phyloP scores from a whole-genome alignment of 345 rosid species.

The Syzygium grande region DNA sequence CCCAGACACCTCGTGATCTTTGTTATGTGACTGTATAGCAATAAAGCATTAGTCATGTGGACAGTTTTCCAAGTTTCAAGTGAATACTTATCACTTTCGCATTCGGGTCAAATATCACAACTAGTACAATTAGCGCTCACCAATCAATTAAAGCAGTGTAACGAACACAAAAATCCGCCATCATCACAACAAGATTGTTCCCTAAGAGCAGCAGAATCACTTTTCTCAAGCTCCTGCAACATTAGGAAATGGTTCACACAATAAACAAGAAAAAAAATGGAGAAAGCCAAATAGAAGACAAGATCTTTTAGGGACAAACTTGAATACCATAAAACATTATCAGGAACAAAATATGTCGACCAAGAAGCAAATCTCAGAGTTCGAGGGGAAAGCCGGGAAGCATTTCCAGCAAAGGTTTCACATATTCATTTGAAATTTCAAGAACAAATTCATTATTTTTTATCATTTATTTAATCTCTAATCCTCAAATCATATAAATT shows the following conservation, averaged over 20 bases:
- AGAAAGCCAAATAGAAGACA: neutral
- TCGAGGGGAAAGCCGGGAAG: neutral
- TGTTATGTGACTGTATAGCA: slow-evolving; percentile 44
- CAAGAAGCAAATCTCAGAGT: neutral
- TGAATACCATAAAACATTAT: neutral
- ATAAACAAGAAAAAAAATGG: neutral
- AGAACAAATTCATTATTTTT: neutral
- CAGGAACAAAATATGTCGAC: neutral
- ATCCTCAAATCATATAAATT: neutral
- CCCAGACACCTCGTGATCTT: slow-evolving; percentile 82
- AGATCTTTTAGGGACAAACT: neutral
- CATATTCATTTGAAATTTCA: neutral
- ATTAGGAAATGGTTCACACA: neutral
- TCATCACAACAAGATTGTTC: slow-evolving; percentile 82
- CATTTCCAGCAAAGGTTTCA: neutral
- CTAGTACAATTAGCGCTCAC: slow-evolving; percentile 34
- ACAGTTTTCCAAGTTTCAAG: neutral
- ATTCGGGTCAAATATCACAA: neutral
- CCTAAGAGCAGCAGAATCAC: slow-evolving; percentile 81
- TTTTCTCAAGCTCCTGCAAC: slow-evolving; percentile 83
- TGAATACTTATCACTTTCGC: neutral
- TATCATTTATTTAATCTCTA: neutral
- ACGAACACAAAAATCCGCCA: slow-evolving; percentile 93
- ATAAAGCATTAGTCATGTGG: neutral
- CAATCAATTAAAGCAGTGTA: slow-evolving; percentile 90